Evolutionary conservation across 495 filamentous ascomycete genomes (phyloP).

Genomic region (Daldinia bambusicola): DNA sequence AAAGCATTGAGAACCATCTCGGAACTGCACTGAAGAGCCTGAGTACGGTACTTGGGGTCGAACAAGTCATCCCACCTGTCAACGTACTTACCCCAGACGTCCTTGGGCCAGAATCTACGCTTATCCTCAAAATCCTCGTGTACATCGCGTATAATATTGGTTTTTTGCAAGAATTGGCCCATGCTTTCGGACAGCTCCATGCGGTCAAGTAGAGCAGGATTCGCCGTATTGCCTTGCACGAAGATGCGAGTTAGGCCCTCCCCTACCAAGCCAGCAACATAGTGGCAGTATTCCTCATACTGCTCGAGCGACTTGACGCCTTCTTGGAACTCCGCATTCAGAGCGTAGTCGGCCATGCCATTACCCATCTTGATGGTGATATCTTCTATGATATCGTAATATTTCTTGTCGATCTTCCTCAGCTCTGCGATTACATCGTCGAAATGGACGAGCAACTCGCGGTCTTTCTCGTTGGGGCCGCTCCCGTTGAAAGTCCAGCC

Average conservation of each 20-base stretch:
- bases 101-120: constrained; percentile 91
- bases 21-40: constrained; percentile 86
- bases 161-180: constrained; percentile 97
- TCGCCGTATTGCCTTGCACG: constrained; percentile 86
- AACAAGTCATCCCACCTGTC: constrained; percentile 90
- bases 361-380: constrained; percentile 96
- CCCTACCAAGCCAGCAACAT: constrained; percentile 96
- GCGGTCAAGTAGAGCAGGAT: constrained; percentile 81
- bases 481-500: constrained; percentile 91
- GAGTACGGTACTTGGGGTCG: constrained; percentile 78
- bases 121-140: constrained; percentile 88
- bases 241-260: constrained; percentile 93
- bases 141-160: constrained; percentile 96
- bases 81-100: constrained; percentile 96
- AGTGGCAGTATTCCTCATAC: constrained; percentile 96
- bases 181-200: constrained; percentile 89
- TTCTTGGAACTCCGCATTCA: constrained; percentile 82
- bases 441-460: constrained; percentile 91
- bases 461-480: constrained; percentile 92
- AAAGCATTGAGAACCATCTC: constrained; percentile 94
- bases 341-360: constrained; percentile 95
- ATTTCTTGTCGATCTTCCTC: constrained; percentile 86
- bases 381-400: constrained; percentile 89
- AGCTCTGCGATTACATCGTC: constrained; percentile 86
- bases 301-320: constrained; percentile 86